Conservation (phyloP, 257 asterid species). For the Fraxinus excelsior region DNA sequence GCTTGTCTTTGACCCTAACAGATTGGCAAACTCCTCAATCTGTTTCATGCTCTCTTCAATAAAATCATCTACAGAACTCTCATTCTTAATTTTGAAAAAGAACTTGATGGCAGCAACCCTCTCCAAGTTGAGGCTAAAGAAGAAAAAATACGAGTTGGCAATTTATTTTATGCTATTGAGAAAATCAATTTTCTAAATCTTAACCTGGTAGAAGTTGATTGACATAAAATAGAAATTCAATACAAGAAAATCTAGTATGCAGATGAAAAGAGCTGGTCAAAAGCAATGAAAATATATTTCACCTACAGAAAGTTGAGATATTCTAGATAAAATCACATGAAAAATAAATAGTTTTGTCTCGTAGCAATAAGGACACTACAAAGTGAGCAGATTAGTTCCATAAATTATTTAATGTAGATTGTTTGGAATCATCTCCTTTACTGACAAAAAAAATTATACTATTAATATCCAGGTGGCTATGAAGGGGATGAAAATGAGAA, state of each 20-base stretch:
- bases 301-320: background rate
- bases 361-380: background rate
- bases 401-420: background rate
- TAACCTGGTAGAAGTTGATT: background rate
- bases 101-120: constrained; percentile 64
- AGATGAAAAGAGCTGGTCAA: background rate
- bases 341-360: background rate
- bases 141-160: constrained; percentile 22
- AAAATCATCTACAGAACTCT: constrained; percentile 38
- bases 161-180: background rate
- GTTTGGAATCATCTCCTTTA: background rate
- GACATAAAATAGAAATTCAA: background rate
- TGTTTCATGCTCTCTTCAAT: constrained; percentile 60
- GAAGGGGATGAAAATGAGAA: background rate
- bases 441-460: background rate
- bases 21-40: constrained; percentile 51
- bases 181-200: background rate
- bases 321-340: background rate
- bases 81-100: constrained; percentile 58
- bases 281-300: background rate
- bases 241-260: background rate
- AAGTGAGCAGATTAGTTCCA: background rate
- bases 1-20: constrained; percentile 47
- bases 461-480: background rate
- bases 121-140: constrained; percentile 61